A percentile compares a stretch with the other conserved stretches of the same genome.
Evolutionary conservation across 1,284 basidiomycete species (phyloP).

Genomic region (Leccinum huronense): DNA sequence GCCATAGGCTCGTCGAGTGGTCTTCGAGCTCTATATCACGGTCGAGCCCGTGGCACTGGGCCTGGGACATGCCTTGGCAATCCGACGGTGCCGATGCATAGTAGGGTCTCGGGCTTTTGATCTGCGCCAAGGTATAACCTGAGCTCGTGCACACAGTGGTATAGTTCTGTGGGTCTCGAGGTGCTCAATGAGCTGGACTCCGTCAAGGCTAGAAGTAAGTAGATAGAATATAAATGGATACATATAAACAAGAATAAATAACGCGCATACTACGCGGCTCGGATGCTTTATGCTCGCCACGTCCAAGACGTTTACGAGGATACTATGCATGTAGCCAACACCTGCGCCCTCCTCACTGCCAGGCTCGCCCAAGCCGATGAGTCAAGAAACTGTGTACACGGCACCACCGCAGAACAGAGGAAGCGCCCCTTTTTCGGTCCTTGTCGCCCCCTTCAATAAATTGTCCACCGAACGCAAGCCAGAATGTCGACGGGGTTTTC

Average conservation of each 20-base stretch:
- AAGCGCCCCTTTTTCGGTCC: slow-evolving; percentile 65
- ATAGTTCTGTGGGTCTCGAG: slow-evolving; percentile 79
- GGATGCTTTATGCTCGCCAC: too few species aligned
- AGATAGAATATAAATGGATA: not conserved
- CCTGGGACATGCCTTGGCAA: too few species aligned
- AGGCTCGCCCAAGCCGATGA: slow-evolving; percentile 24
- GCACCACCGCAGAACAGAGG: slow-evolving; percentile 60
- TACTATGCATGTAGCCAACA: slow-evolving; percentile 51
- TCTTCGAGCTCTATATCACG: too few species aligned
- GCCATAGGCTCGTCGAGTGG: not conserved
- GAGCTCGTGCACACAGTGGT: too few species aligned
- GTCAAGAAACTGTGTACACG: slow-evolving; percentile 41
- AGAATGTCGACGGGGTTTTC: slow-evolving; percentile 60
- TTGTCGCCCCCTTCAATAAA: slow-evolving; percentile 67
- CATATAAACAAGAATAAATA: slow-evolving; percentile 22
- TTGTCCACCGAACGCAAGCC: slow-evolving; percentile 67
- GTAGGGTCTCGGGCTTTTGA: too few species aligned
- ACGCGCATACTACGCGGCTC: slow-evolving; percentile 14
- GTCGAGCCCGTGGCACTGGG: too few species aligned
- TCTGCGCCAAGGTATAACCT: too few species aligned
- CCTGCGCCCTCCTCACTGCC: slow-evolving; percentile 45
- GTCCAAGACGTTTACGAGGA: too few species aligned
- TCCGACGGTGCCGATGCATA: too few species aligned
- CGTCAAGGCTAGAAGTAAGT: slow-evolving; percentile 54
- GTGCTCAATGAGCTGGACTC: slow-evolving; percentile 85